phyloP scores from a whole-genome alignment of 2,329 filamentous ascomycete genomes.

The Talaromyces marneffei region DNA sequence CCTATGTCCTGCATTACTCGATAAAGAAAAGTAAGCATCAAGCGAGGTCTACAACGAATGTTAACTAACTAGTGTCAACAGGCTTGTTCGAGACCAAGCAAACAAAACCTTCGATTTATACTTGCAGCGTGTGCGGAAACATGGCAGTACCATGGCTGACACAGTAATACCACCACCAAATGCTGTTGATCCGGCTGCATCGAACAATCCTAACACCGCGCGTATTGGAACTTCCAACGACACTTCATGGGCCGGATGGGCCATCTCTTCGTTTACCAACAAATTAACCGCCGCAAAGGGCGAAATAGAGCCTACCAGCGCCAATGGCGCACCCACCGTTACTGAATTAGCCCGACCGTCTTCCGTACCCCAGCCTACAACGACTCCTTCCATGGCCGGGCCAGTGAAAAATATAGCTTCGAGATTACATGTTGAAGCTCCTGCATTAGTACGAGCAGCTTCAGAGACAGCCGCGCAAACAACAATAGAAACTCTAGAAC shows the following conservation, averaged over 20 bases:
- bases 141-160: conserved; percentile 71
- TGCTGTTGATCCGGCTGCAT: conserved; percentile 37
- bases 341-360: conserved; percentile 41
- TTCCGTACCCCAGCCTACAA: conserved; percentile 43
- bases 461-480: conserved; percentile 39
- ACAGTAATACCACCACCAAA: conserved; percentile 64
- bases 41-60: no score
- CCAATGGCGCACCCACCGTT: conserved; percentile 41
- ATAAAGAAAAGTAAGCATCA: conserved; percentile 71
- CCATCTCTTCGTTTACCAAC: conserved; percentile 97
- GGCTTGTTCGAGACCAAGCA: conserved; percentile 79
- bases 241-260: conserved; percentile 87
- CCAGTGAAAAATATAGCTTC: conserved; percentile 22
- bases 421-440: conserved; percentile 21
- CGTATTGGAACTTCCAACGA: conserved; percentile 74
- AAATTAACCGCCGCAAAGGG: conserved; percentile 79
- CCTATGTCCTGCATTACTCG: conserved; percentile 76
- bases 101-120: conserved; percentile 85
- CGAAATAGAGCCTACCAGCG: conserved; percentile 65
- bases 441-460: conserved; percentile 33
- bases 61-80: conserved; percentile 22
- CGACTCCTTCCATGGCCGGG: conserved; percentile 26
- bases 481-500: conserved; percentile 34
- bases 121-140: conserved; percentile 74
- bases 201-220: conserved; percentile 46